Conservation (phyloP, 495 filamentous ascomycete species). For the Venustampulla echinocandica region DNA sequence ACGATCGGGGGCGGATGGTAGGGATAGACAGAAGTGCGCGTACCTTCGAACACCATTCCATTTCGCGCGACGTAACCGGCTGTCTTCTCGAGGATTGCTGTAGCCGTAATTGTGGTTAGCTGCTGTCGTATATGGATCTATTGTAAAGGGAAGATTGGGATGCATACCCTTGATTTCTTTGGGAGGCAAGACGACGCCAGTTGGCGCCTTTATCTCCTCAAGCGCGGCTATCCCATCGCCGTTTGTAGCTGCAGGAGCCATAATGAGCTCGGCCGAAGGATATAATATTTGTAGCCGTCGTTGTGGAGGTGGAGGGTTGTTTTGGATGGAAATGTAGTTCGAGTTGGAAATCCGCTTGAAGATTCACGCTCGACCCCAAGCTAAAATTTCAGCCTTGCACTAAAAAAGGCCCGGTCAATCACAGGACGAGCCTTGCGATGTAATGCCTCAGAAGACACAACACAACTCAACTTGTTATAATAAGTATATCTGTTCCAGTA, state of each 20-base stretch:
- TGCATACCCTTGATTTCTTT: conserved; percentile 62
- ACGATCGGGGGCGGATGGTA: neutral
- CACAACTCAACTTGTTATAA: too few relatives aligned
- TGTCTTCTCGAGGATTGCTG: conserved; percentile 85
- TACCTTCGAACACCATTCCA: conserved; percentile 72
- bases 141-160: conserved; percentile 2
- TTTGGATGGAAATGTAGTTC: neutral
- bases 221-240: conserved; percentile 43
- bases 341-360: neutral
- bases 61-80: conserved; percentile 86
- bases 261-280: conserved; percentile 1
- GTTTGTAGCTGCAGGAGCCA: conserved; percentile 46
- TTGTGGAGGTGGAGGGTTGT: neutral
- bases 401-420: conserved; percentile 1
- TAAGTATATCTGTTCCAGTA: too few relatives aligned
- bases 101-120: conserved; percentile 27
- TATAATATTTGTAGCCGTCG: neutral
- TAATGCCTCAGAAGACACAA: neutral
- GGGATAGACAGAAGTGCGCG: conserved; percentile 23
- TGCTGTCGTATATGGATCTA: too few relatives aligned
- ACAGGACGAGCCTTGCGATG: neutral
- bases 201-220: conserved; percentile 59
- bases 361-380: neutral
- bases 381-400: conserved; percentile 13
- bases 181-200: conserved; percentile 77